A percentile compares a stretch with the other conserved stretches of the same genome.
Conservation (phyloP, 2,329 filamentous ascomycete genomes). For the Ophiocordyceps polyrhachis-furcata region DNA sequence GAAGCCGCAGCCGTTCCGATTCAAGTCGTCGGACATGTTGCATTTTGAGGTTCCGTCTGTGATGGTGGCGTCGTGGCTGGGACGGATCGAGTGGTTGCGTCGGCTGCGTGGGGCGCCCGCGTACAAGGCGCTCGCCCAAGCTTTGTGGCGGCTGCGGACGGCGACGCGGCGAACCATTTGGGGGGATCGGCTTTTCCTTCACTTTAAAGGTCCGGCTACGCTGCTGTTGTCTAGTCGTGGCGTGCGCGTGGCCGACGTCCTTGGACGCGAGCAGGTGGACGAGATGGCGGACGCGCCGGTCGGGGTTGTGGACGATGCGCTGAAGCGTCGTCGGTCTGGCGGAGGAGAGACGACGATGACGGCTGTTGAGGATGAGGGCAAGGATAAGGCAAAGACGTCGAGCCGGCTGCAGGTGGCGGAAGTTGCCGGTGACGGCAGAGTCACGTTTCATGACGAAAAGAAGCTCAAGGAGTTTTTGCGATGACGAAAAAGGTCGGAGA, state of each 20-base stretch:
- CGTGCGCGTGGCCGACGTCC: slow-evolving; percentile 55
- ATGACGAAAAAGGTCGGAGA: slow-evolving; percentile 7
- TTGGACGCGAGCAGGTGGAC: slow-evolving; percentile 65
- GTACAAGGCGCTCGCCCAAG: slow-evolving; percentile 51
- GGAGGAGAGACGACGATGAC: slow-evolving; percentile 1
- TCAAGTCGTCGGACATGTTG: slow-evolving; percentile 57
- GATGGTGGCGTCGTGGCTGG: slow-evolving; percentile 39
- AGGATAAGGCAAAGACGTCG: slow-evolving; percentile 14
- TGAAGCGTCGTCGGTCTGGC: slow-evolving; percentile 23
- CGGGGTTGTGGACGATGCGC: slow-evolving; percentile 44
- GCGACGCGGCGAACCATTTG: slow-evolving; percentile 68
- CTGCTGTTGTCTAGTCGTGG: slow-evolving; percentile 81
- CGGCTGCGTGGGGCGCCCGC: slow-evolving; percentile 51
- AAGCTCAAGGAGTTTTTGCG: slow-evolving; percentile 36
- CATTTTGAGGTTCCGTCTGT: slow-evolving; percentile 61
- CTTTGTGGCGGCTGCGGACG: slow-evolving; percentile 53
- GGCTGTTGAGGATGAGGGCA: slow-evolving; percentile 1
- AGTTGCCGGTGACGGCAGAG: slow-evolving; percentile 42
- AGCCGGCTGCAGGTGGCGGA: slow-evolving; percentile 35
- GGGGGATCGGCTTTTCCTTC: slow-evolving; percentile 84
- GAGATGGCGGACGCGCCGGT: slow-evolving; percentile 74
- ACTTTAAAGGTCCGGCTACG: slow-evolving; percentile 72
- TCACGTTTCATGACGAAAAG: slow-evolving; percentile 43
- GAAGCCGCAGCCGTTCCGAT: slow-evolving; percentile 66
- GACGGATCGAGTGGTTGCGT: slow-evolving; percentile 53